Conservation (phyloP, 2,329 filamentous ascomycete genomes). For the Lachnellula cervina region DNA sequence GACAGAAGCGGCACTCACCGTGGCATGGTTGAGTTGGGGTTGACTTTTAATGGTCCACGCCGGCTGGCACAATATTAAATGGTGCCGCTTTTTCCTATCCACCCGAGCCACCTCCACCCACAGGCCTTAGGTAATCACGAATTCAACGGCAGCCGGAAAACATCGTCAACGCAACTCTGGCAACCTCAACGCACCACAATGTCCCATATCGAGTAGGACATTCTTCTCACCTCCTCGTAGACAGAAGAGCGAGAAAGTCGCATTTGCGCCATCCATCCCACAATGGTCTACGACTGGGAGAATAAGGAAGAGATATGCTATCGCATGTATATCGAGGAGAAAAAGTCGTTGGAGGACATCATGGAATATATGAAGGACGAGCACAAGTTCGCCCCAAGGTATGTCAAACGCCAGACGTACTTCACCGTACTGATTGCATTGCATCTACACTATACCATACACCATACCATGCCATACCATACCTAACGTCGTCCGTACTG, state of each 20-base stretch:
- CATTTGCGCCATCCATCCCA: slow-evolving; percentile 8
- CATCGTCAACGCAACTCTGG: slow-evolving; percentile 11
- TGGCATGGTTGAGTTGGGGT: too few species aligned
- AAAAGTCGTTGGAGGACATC: slow-evolving; percentile 67
- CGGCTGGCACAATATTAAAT: too few species aligned
- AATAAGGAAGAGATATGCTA: slow-evolving; percentile 61
- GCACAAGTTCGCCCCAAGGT: slow-evolving; percentile 68
- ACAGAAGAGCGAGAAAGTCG: background rate
- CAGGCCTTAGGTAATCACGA: too few species aligned
- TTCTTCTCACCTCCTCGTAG: background rate
- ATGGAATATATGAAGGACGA: slow-evolving; percentile 63
- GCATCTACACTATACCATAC: background rate
- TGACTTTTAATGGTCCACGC: too few species aligned
- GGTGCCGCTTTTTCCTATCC: too few species aligned
- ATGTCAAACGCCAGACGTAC: slow-evolving; percentile 27
- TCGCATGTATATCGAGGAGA: slow-evolving; percentile 72
- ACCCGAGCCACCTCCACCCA: too few species aligned
- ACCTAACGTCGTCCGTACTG: slow-evolving; percentile 18
- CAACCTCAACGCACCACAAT: slow-evolving; percentile 19
- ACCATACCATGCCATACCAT: background rate
- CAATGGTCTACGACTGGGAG: slow-evolving; percentile 58
- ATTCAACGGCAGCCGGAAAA: slow-evolving; percentile 8
- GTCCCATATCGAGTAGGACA: slow-evolving; percentile 5
- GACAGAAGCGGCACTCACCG: too few species aligned
- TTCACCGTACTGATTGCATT: slow-evolving; percentile 19